Evolutionary conservation across 257 asterid species (phyloP), one percentile per base, ranked within the genome.

Genomic region (Scutellaria galericulata): DNA sequence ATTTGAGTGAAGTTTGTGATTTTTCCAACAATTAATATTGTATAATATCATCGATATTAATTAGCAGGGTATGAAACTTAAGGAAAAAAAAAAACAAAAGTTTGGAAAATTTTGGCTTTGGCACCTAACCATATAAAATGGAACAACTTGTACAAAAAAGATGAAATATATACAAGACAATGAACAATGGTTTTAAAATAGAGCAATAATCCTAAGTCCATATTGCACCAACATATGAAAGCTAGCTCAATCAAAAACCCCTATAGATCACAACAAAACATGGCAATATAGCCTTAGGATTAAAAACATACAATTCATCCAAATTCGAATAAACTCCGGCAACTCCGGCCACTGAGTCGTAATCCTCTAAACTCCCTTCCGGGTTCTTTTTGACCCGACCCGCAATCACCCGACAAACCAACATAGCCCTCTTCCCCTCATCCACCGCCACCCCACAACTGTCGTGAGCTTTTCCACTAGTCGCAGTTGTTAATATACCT

Each of bases 221-320:
- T 50, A 24, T 77, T 54, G 66, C 41, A 72, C 37, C 70, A 46
- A 77, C 10, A 61, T 42, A 45, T 46, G 11, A 58, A 64, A 42
- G 44, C 63, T 35, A 6, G 13, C 2, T 1, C 20, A 63, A 37
- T 71, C 81, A 88, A 86, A 84, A 87, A 31, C 86, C 93, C 54
- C 85, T 68, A 51, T 91, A 91, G 72, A 91, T 84, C 4, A 91
- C 97, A 76, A 91, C 97, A 78, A 91, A 91, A 54, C 97, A 91
- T 71, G 97, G 97, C 95, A 91, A 85, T 71, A 91, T 89, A 65
- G 97, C 96, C 91, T 65, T 89, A 0, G 92, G 90, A 77, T 87
- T 91, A 72, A 84, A 86, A 39, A 91, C 97, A 81, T 80, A 84
- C 82, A 91, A 61, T 76, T 91, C 97, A 81, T 91, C 97, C 79